phyloP scores from a whole-genome alignment of 176 grass and related monocot species.

The Guadua angustifolia region DNA sequence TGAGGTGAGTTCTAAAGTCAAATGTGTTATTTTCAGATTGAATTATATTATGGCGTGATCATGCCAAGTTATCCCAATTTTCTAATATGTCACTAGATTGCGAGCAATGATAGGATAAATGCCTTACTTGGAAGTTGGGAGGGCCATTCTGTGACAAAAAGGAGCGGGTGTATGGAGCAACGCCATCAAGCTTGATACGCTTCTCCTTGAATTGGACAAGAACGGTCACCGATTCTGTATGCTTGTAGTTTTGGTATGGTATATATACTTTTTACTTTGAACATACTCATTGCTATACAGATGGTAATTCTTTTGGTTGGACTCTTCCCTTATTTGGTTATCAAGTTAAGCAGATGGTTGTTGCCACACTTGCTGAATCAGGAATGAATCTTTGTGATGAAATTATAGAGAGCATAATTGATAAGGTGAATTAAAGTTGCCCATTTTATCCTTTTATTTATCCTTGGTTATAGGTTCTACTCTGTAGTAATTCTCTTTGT shows the following conservation, averaged over 20 bases:
- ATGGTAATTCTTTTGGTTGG: background rate
- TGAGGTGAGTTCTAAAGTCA: conserved; percentile 36
- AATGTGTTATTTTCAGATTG: background rate
- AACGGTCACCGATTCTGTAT: conserved; percentile 71
- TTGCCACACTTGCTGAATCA: too few species aligned
- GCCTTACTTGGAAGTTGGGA: conserved; percentile 77
- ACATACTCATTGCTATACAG: conserved; percentile 5
- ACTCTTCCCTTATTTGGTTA: too few species aligned
- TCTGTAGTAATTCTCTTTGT: too few species aligned
- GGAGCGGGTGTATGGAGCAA: conserved; percentile 92
- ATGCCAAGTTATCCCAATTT: conserved; percentile 5
- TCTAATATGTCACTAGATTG: conserved; percentile 38
- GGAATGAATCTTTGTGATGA: too few species aligned
- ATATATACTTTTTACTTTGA: conserved; percentile 13
- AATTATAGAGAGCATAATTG: too few species aligned
- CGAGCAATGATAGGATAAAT: conserved; percentile 55
- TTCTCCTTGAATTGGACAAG: conserved; percentile 63
- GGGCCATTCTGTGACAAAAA: conserved; percentile 83
- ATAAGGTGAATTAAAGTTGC: too few species aligned
- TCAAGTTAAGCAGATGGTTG: too few species aligned
- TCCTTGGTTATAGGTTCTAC: too few species aligned
- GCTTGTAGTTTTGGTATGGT: too few species aligned
- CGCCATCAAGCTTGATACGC: conserved; percentile 63
- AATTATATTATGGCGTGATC: background rate
- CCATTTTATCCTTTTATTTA: too few species aligned